Percentiles rank a stretch among this genome's conserved stretches.
Evolutionary conservation across 2,329 filamentous ascomycete species (phyloP).

Genomic region (Penicillium thymicola): DNA sequence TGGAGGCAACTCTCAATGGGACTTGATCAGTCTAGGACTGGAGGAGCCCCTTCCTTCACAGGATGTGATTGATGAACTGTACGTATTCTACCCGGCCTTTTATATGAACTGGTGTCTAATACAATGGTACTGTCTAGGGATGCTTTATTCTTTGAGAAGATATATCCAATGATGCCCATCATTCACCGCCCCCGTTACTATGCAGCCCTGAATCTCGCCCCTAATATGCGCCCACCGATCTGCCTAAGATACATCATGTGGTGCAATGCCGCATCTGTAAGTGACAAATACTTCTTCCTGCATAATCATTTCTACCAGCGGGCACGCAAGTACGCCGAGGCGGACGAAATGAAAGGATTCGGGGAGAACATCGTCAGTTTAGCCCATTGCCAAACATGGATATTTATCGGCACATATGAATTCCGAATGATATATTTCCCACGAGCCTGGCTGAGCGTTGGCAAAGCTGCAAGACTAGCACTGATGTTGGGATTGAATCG

Average conservation of each 20-base stretch:
- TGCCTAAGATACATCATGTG: constrained; percentile 93
- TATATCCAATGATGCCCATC: constrained; percentile 81
- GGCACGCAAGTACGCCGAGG: constrained; percentile 83
- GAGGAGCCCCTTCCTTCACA: constrained; percentile 76
- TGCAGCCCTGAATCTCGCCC: constrained; percentile 84
- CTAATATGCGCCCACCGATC: constrained; percentile 78
- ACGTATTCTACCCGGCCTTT: constrained; percentile 22
- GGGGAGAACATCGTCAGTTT: constrained; percentile 86
- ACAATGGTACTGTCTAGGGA: constrained; percentile 52
- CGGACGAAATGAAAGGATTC: constrained; percentile 86
- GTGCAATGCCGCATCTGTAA: constrained; percentile 83
- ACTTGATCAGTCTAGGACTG: constrained; percentile 76
- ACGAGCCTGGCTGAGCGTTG: constrained; percentile 88
- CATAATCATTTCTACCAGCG: constrained; percentile 88
- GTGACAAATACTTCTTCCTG: constrained; percentile 73
- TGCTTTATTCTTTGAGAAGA: constrained; percentile 83
- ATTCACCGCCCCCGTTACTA: constrained; percentile 86
- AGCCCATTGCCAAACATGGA: constrained; percentile 81
- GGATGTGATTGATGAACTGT: constrained; percentile 83
- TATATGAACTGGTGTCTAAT: constrained; percentile 13
- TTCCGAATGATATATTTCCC: constrained; percentile 99
- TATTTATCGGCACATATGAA: constrained; percentile 76
- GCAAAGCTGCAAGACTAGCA: constrained; percentile 71
- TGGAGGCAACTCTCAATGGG: constrained; percentile 65
- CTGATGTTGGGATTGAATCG: constrained; percentile 94